Conservation (phyloP, 1,139 yeast species). For the Candida glucosophila region DNA sequence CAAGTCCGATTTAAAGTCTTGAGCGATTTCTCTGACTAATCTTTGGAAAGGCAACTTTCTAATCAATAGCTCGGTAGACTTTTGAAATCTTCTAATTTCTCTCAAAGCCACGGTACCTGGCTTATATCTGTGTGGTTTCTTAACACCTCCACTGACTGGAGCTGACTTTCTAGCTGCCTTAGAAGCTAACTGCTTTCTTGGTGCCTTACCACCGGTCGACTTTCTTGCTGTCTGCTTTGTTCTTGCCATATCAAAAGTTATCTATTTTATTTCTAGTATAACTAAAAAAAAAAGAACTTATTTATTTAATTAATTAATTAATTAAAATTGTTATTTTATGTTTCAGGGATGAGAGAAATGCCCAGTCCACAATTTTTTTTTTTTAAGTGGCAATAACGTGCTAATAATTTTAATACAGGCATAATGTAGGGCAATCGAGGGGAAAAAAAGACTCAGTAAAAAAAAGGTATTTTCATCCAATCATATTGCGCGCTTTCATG, state of each 20-base stretch:
- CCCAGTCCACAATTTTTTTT: too few relatives aligned
- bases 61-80: constrained; percentile 42
- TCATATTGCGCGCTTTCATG: too few relatives aligned
- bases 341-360: too few relatives aligned
- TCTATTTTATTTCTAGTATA: background rate
- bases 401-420: too few relatives aligned
- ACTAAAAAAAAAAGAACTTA: background rate
- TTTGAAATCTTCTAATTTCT: constrained; percentile 48
- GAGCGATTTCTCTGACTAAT: constrained; percentile 42
- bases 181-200: constrained; percentile 47
- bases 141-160: constrained; percentile 45
- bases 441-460: too few relatives aligned
- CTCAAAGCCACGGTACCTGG: constrained; percentile 50
- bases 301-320: too few relatives aligned
- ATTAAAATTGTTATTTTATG: too few relatives aligned
- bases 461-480: too few relatives aligned
- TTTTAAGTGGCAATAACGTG: too few relatives aligned
- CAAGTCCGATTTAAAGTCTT: constrained; percentile 44
- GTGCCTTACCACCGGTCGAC: constrained; percentile 48
- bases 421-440: too few relatives aligned
- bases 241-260: constrained; percentile 32
- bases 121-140: constrained; percentile 48
- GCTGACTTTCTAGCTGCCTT: constrained; percentile 48
- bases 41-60: constrained; percentile 45
- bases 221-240: constrained; percentile 48